Evolutionary conservation across 108 stramenopile species (phyloP).

Genomic region (Skeletonema tropicum): DNA sequence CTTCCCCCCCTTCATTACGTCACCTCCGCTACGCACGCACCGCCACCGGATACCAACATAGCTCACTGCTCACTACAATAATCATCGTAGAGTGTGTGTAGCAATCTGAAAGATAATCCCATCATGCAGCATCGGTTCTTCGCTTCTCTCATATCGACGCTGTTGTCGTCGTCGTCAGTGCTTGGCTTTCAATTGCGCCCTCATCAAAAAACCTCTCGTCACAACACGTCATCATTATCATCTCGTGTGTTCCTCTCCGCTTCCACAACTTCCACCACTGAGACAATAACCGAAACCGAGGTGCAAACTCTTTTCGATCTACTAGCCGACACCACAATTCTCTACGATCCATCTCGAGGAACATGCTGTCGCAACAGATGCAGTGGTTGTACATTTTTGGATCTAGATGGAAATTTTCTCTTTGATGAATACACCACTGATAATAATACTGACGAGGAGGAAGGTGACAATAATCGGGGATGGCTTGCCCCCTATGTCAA

Average conservation of each 20-base stretch:
- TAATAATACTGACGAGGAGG: neutral
- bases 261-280: neutral
- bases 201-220: no score
- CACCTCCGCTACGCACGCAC: no score
- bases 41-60: no score
- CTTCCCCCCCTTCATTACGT: no score
- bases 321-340: constrained; percentile 22
- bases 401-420: constrained; percentile 23
- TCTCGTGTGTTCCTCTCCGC: neutral
- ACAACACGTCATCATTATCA: no score
- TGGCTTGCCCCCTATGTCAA: constrained; percentile 34
- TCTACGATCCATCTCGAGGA: constrained; percentile 43
- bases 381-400: constrained; percentile 33
- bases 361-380: constrained; percentile 52
- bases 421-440: constrained; percentile 19
- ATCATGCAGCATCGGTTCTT: no score
- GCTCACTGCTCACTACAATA: no score
- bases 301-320: constrained; percentile 21
- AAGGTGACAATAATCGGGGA: neutral
- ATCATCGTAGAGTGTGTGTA: no score
- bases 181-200: no score
- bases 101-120: no score
- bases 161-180: no score
- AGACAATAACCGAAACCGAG: constrained; percentile 8
- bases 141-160: no score